Conservation (phyloP, 2,329 filamentous ascomycete species). For the Penicillium sp. region DNA sequence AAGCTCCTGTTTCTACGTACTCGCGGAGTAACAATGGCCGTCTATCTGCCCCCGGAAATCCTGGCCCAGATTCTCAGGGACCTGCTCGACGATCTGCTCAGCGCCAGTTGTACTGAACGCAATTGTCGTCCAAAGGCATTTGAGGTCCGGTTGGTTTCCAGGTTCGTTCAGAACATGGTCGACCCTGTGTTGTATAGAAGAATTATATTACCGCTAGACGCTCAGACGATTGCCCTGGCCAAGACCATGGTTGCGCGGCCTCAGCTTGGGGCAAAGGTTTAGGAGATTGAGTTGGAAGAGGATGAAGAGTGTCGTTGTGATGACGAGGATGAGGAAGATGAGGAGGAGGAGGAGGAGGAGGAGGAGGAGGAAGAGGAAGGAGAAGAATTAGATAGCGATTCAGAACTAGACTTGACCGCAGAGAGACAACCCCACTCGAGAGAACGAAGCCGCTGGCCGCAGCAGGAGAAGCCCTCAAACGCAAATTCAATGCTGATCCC, state of each 20-base stretch:
- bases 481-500: background rate
- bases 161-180: background rate
- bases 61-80: background rate
- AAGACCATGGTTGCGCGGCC: background rate
- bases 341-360: background rate
- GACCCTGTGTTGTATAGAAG: background rate
- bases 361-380: background rate
- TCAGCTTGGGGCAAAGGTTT: background rate
- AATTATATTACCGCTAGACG: background rate
- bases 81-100: background rate
- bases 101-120: too few relatives aligned
- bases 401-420: background rate
- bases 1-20: too few relatives aligned
- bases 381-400: background rate
- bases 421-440: background rate
- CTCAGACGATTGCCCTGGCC: background rate
- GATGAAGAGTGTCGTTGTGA: background rate
- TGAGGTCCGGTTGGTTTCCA: slow-evolving; percentile 1
- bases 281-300: background rate
- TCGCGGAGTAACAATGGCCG: background rate
- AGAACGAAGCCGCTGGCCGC: background rate
- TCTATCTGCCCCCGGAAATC: background rate
- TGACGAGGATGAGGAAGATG: background rate
- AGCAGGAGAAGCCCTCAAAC: background rate
- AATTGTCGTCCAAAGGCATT: background rate